Evolutionary conservation across 2,329 filamentous ascomycete genomes (phyloP).

Genomic region (Cryoendolithus antarcticus): DNA sequence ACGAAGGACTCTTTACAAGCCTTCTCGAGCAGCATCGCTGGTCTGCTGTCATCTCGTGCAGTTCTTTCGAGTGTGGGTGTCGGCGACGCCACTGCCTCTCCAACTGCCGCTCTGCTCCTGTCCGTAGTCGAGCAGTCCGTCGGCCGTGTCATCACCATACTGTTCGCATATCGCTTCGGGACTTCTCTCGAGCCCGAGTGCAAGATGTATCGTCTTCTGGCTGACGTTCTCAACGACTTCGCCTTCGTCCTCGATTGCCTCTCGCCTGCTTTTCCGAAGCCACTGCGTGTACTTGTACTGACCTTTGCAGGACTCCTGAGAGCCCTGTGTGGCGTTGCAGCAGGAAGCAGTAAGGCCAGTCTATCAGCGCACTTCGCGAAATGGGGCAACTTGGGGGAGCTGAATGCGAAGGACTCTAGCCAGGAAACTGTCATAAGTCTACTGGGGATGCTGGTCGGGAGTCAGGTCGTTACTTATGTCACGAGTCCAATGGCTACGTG

Average conservation of each 20-base stretch:
- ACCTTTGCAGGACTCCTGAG: conserved; percentile 50
- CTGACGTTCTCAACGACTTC: conserved; percentile 78
- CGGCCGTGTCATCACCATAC: conserved; percentile 70
- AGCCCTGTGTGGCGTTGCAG: conserved; percentile 76
- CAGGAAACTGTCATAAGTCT: conserved; percentile 91
- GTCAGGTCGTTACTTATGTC: conserved; percentile 64
- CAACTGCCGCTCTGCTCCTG: conserved; percentile 69
- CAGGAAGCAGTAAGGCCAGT: conserved; percentile 79
- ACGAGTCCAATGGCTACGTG: conserved; percentile 62
- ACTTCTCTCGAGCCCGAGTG: conserved; percentile 79
- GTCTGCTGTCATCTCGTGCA: conserved; percentile 67
- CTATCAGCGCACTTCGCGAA: conserved; percentile 84
- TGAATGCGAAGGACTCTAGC: conserved; percentile 90
- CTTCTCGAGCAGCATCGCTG: conserved; percentile 71
- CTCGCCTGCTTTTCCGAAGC: conserved; percentile 58
- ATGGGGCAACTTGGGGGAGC: conserved; percentile 75
- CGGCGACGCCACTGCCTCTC: conserved; percentile 64
- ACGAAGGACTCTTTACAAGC: conserved; percentile 64
- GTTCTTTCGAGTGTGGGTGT: conserved; percentile 71
- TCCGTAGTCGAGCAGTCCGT: conserved; percentile 73
- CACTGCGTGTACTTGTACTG: conserved; percentile 43
- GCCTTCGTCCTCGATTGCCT: conserved; percentile 78
- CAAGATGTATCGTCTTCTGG: conserved; percentile 77
- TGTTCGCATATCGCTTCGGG: conserved; percentile 73
- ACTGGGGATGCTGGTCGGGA: conserved; percentile 75